Base-by-base conservation (phyloP, 768 basidiomycete species). In the Tulasnella sp. region DNA sequence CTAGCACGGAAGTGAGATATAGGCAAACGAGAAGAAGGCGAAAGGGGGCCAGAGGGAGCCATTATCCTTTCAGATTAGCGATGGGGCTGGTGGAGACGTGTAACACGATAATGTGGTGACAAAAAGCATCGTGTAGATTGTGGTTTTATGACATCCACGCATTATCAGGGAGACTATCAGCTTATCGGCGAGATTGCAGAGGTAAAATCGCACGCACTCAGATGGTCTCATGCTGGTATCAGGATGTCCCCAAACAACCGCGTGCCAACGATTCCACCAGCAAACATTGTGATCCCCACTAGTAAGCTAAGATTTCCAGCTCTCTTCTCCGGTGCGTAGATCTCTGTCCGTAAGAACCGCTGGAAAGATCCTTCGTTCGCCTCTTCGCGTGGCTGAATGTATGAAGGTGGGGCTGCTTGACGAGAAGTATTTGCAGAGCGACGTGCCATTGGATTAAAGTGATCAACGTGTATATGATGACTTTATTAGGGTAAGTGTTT, bases 201-300 rank as follows among this genome's bases (percentile, higher is more conserved):
- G n/a, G n/a, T n/a, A n/a, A n/a, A n/a, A n/a, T n/a, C n/a, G n/a
- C n/a, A n/a, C n/a, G n/a, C n/a, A n/a, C n/a, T n/a, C n/a, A n/a
- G n/a, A n/a, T n/a, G n/a, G n/a, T n/a, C n/a, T 62, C 45, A 64
- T 41, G 52, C 57, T 24, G 61, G 61, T n/a, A 60, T 51, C n/a
- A 64, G 21, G 24, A 54, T 60, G 24, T 62, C 64, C 2, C 69
- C 69, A 8, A 68, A 72, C 61, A 67, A 63, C 29, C 65, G 69
- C 0, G 65, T 65, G 27, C 64, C 70, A 17, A 64, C 60, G 42
- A 64, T 60, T 29, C 45, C 25, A 15, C 56, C 61, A 31, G 46
- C 49, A 29, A 64, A 64, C 58, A 64, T 43, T 17, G 41, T 49
- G 9, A 62, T 27, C 22, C 61, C 53, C 12, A 54, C 44, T 7